A percentile compares a stretch with the other conserved stretches of the same genome.
Conservation (phyloP, 1,284 basidiomycete species). For the Pascua sp. region DNA sequence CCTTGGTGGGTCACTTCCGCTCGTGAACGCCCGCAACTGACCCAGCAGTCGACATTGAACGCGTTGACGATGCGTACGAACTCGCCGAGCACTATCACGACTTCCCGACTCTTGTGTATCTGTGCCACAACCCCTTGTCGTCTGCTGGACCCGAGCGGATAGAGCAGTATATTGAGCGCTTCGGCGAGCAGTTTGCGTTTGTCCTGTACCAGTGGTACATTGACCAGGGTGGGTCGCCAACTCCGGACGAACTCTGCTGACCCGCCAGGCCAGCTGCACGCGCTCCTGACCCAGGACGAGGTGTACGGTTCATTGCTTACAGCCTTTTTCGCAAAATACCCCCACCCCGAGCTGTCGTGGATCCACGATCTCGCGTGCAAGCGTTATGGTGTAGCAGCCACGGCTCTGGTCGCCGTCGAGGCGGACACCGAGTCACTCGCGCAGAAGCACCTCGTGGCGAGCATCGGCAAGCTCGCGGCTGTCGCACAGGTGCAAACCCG, state of each 20-base stretch:
- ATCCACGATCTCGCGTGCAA: slow-evolving; percentile 77
- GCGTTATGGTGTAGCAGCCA: slow-evolving; percentile 64
- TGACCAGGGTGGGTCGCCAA: slow-evolving; percentile 46
- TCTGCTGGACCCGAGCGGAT: slow-evolving; percentile 37
- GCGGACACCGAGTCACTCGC: slow-evolving; percentile 59
- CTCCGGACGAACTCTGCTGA: neutral
- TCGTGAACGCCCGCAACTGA: neutral
- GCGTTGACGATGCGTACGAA: slow-evolving; percentile 66
- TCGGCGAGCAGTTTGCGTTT: slow-evolving; percentile 77
- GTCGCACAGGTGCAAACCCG: slow-evolving; percentile 64
- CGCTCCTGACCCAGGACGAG: slow-evolving; percentile 69
- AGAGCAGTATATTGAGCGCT: slow-evolving; percentile 71
- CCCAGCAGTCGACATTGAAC: slow-evolving; percentile 61
- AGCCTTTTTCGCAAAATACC: slow-evolving; percentile 65
- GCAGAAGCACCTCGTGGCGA: slow-evolving; percentile 78
- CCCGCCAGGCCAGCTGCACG: slow-evolving; percentile 63
- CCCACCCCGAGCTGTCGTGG: slow-evolving; percentile 74
- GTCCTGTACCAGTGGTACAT: slow-evolving; percentile 74
- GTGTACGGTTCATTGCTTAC: slow-evolving; percentile 64
- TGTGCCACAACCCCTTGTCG: slow-evolving; percentile 61
- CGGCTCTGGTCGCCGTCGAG: slow-evolving; percentile 63
- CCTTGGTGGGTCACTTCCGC: slow-evolving; percentile 28
- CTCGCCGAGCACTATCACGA: slow-evolving; percentile 83
- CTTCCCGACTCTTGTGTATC: slow-evolving; percentile 72
- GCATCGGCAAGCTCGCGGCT: slow-evolving; percentile 82